Percentiles rank a stretch among this genome's conserved stretches.
Conservation (phyloP, 2,329 filamentous ascomycete genomes). For the Tolypocladium amazonense region DNA sequence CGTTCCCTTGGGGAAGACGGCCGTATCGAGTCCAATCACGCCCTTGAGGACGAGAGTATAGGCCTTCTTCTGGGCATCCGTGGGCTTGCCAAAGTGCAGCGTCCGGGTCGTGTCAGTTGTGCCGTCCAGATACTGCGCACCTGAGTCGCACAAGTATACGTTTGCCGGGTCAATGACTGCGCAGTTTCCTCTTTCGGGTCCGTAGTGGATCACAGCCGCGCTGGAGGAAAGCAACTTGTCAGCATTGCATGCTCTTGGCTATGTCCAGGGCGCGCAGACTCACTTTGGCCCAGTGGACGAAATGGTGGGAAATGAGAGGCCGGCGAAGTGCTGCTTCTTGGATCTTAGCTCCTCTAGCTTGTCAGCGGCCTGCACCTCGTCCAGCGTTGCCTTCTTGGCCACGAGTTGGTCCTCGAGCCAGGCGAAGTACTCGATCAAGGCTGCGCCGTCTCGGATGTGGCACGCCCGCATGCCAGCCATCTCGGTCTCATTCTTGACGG, state of each 20-base stretch:
- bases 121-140: slow-evolving; percentile 90
- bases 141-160: slow-evolving; percentile 93
- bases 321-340: slow-evolving; percentile 65
- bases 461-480: slow-evolving; percentile 88
- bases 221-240: slow-evolving; percentile 31
- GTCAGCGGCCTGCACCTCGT: slow-evolving; percentile 87
- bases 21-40: slow-evolving; percentile 76
- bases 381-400: slow-evolving; percentile 59
- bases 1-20: slow-evolving; percentile 88
- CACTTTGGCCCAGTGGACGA: slow-evolving; percentile 78
- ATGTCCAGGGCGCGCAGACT: slow-evolving; percentile 15
- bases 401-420: slow-evolving; percentile 89
- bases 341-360: slow-evolving; percentile 71
- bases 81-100: slow-evolving; percentile 80
- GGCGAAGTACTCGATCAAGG: slow-evolving; percentile 84
- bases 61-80: slow-evolving; percentile 71
- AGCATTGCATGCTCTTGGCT: background rate
- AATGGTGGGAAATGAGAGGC: slow-evolving; percentile 90
- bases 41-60: slow-evolving; percentile 95
- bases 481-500: slow-evolving; percentile 85
- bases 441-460: slow-evolving; percentile 87
- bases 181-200: slow-evolving; percentile 73
- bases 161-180: slow-evolving; percentile 72
- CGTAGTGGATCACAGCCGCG: slow-evolving; percentile 93
- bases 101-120: slow-evolving; percentile 95